phyloP scores from a whole-genome alignment of 257 asterid genomes.

The Apocynum venetum region DNA sequence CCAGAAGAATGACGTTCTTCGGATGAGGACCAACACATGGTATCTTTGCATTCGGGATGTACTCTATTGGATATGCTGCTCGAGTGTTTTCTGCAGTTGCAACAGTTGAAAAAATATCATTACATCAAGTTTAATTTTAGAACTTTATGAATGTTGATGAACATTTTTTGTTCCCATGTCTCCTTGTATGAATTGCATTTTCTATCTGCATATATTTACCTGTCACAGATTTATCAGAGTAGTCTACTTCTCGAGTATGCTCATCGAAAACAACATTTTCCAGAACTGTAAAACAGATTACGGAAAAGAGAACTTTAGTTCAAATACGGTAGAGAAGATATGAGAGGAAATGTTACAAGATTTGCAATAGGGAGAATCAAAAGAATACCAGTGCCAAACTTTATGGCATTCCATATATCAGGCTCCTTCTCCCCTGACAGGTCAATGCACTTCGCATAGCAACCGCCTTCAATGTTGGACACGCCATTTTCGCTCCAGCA shows the following conservation, averaged over 20 bases:
- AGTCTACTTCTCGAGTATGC: slow-evolving; percentile 85
- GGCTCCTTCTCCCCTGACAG: slow-evolving; percentile 88
- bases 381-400: slow-evolving; percentile 73
- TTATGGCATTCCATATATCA: slow-evolving; percentile 93
- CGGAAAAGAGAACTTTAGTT: not conserved
- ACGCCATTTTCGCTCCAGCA: slow-evolving; percentile 95
- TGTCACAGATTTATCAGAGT: slow-evolving; percentile 80
- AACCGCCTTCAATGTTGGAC: slow-evolving; percentile 93
- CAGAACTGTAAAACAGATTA: slow-evolving; percentile 41
- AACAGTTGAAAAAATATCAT: not conserved
- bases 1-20: slow-evolving; percentile 75
- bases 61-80: slow-evolving; percentile 92
- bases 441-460: slow-evolving; percentile 94
- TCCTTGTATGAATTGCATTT: not conserved
- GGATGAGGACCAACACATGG: slow-evolving; percentile 98
- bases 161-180: not conserved
- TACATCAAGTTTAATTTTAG: not conserved
- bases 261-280: slow-evolving; percentile 94
- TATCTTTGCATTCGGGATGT: slow-evolving; percentile 82
- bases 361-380: not conserved
- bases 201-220: slow-evolving; percentile 33
- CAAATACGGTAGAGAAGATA: not conserved
- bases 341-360: not conserved
- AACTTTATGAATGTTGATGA: not conserved
- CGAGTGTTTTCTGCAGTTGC: slow-evolving; percentile 70